These are phyloP conservation scores for Yamadazyma akitaensis DNA, from an alignment of 805 yeast genomes.

Conservation along the genomic window DNA sequence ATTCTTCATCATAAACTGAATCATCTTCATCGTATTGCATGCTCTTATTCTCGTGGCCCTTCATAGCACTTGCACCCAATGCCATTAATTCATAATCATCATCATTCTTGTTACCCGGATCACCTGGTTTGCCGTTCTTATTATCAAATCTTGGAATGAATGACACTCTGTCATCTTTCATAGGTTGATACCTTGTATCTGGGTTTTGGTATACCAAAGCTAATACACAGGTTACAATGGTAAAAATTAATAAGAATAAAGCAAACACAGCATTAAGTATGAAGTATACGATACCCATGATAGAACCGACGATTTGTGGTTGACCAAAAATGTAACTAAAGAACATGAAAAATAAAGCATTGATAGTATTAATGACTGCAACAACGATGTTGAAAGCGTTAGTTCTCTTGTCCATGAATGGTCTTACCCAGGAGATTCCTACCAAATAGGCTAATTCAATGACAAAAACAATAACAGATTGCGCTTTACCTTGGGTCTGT, in stretches of 20 bases:
- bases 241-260: slow-evolving; percentile 73
- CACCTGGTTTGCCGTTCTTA: slow-evolving; percentile 19
- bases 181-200: slow-evolving; percentile 91
- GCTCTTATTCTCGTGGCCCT: slow-evolving; percentile 49
- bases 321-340: slow-evolving; percentile 81
- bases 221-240: slow-evolving; percentile 80
- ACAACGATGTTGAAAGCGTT: slow-evolving; percentile 90
- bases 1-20: slow-evolving; percentile 30
- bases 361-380: slow-evolving; percentile 73
- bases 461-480: slow-evolving; percentile 71
- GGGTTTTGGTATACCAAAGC: slow-evolving; percentile 89
- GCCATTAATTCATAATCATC: slow-evolving; percentile 67
- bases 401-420: slow-evolving; percentile 92
- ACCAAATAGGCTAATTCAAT: slow-evolving; percentile 72
- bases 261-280: slow-evolving; percentile 88
- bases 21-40: slow-evolving; percentile 28
- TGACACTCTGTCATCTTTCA: slow-evolving; percentile 95
- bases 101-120: slow-evolving; percentile 17
- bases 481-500: slow-evolving; percentile 77
- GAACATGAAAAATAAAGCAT: slow-evolving; percentile 83
- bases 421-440: slow-evolving; percentile 66
- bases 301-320: slow-evolving; percentile 84
- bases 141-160: slow-evolving; percentile 70
- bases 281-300: slow-evolving; percentile 88
- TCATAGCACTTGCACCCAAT: slow-evolving; percentile 66